Percentiles rank a stretch among this genome's conserved stretches.
phyloP scores from a whole-genome alignment of 2,329 filamentous ascomycete species.

The Calonectria henricotiae region DNA sequence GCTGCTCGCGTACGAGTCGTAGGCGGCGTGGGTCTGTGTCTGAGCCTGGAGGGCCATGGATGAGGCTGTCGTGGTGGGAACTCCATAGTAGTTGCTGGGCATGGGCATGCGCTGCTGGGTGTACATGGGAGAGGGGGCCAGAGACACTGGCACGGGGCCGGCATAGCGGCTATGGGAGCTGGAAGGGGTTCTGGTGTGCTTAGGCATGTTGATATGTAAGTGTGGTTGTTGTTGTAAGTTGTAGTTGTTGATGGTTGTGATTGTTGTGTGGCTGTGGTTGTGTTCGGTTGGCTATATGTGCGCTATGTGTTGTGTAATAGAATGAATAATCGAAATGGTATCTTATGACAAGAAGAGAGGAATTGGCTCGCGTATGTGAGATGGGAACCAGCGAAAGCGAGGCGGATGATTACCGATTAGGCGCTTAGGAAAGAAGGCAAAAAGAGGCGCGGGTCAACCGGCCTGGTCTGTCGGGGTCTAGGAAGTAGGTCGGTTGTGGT shows the following conservation, averaged over 20 bases:
- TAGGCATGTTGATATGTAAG: constrained; percentile 61
- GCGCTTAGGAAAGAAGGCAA: constrained; percentile 41
- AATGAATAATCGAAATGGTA: constrained; percentile 16
- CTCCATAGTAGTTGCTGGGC: constrained; percentile 60
- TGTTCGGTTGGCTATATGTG: constrained; percentile 32
- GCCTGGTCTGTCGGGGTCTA: constrained; percentile 44
- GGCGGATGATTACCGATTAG: constrained; percentile 52
- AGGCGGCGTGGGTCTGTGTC: constrained; percentile 57
- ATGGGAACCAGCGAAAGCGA: constrained; percentile 36
- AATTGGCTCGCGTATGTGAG: neutral
- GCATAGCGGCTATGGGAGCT: constrained; percentile 54
- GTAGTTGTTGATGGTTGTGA: constrained; percentile 18
- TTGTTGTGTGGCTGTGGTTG: constrained; percentile 27
- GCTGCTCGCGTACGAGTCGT: constrained; percentile 60
- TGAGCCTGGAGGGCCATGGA: constrained; percentile 54
- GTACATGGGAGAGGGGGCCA: constrained; percentile 63
- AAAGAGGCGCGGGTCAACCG: constrained; percentile 52
- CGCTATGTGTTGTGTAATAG: constrained; percentile 25
- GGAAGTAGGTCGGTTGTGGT: constrained; percentile 41
- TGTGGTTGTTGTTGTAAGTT: constrained; percentile 31
- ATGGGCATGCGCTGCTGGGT: constrained; percentile 60
- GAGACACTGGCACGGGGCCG: constrained; percentile 58
- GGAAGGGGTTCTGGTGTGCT: constrained; percentile 63
- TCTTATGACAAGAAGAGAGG: constrained; percentile 4
- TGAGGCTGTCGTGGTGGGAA: constrained; percentile 57